Percentiles rank a stretch among this genome's conserved stretches.
phyloP scores from a whole-genome alignment of 257 asterid genomes.

The Nicotiana otophora region DNA sequence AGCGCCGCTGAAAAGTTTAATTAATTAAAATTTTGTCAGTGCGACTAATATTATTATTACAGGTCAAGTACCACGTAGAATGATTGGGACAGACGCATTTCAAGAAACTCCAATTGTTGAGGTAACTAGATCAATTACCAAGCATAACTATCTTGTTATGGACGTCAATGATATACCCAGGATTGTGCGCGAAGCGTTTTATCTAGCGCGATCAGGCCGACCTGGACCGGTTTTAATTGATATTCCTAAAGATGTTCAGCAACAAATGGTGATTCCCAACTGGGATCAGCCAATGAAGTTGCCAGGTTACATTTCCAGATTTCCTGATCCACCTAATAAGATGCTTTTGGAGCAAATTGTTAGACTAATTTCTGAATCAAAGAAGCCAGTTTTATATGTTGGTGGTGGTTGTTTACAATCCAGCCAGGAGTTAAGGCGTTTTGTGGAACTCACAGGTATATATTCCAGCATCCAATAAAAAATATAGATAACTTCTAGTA shows the following conservation, averaged over 20 bases:
- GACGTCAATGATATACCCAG: conserved; percentile 71
- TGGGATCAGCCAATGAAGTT: conserved; percentile 66
- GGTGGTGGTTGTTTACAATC: conserved; percentile 90
- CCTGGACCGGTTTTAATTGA: conserved; percentile 85
- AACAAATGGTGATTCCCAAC: conserved; percentile 65
- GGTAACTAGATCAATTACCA: conserved; percentile 79
- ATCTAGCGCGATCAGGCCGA: conserved; percentile 52
- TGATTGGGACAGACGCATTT: conserved; percentile 87
- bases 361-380: conserved; percentile 57
- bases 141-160: conserved; percentile 70
- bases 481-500: not conserved
- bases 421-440: conserved; percentile 51
- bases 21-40: too few species aligned
- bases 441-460: conserved; percentile 49
- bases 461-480: conserved; percentile 53
- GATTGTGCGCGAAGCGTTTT: conserved; percentile 60
- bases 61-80: conserved; percentile 60
- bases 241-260: conserved; percentile 77
- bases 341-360: conserved; percentile 45
- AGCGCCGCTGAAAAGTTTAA: too few species aligned
- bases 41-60: conserved; percentile 38
- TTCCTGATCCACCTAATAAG: conserved; percentile 46
- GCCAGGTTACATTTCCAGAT: conserved; percentile 52
- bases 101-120: conserved; percentile 81
- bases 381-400: conserved; percentile 64